Percentiles rank a stretch among this genome's conserved stretches.
Evolutionary conservation across 495 filamentous ascomycete species (phyloP).

Genomic region (Stereocaulon alpinum): DNA sequence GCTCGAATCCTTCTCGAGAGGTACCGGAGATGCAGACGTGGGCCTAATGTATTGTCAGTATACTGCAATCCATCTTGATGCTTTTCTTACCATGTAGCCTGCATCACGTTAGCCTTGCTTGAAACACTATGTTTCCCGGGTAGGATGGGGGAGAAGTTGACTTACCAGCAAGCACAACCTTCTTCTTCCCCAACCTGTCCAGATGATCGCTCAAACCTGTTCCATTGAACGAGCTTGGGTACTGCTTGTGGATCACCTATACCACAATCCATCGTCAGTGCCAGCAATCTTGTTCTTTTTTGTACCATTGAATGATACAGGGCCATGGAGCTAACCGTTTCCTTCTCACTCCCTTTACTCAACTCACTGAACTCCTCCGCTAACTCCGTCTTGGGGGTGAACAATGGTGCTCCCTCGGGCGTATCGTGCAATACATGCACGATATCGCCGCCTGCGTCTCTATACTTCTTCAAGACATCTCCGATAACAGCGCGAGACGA

Average conservation of each 20-base stretch:
- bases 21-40: conserved; percentile 56
- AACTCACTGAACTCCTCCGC: conserved; percentile 45
- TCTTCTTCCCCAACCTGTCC: conserved; percentile 29
- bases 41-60: conserved; percentile 26
- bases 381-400: conserved; percentile 44
- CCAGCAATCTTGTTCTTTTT: neutral
- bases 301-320: neutral
- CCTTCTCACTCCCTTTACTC: conserved; percentile 25
- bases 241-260: conserved; percentile 38
- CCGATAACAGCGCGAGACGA: conserved; percentile 38
- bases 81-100: conserved; percentile 19
- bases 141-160: neutral
- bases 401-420: conserved; percentile 48
- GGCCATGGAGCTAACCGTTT: conserved; percentile 27
- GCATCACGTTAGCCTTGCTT: neutral
- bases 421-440: conserved; percentile 48
- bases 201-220: conserved; percentile 37
- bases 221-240: conserved; percentile 38
- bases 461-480: conserved; percentile 41
- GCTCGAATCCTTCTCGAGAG: conserved; percentile 41
- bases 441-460: conserved; percentile 37
- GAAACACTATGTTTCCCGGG: too few species aligned
- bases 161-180: conserved; percentile 33
- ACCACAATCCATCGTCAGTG: conserved; percentile 17
- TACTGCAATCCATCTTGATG: neutral